Percentiles rank a stretch among this genome's conserved stretches.
Conservation (phyloP, 1,284 basidiomycete genomes). For the Leccinum subrobustum region DNA sequence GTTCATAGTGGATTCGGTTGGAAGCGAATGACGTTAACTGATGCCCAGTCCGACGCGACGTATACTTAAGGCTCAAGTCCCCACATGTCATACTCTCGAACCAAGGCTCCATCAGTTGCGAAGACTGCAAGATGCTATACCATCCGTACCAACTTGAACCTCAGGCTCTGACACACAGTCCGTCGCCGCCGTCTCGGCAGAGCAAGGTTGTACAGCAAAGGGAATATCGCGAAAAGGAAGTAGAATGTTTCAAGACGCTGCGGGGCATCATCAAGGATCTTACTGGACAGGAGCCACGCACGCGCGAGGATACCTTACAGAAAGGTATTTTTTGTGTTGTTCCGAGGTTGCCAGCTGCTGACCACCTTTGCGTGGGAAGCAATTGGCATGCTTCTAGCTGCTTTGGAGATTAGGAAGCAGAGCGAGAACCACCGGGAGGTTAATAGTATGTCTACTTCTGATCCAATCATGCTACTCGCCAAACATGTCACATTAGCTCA, state of each 20-base stretch:
- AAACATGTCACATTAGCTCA: not conserved
- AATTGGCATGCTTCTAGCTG: slow-evolving; percentile 6
- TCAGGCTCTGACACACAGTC: not conserved
- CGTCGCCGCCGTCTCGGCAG: slow-evolving; percentile 1
- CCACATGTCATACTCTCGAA: not conserved
- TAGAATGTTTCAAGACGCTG: slow-evolving; percentile 18
- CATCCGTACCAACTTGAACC: not conserved
- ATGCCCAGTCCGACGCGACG: not conserved
- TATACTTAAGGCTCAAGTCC: not conserved
- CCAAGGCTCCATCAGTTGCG: not conserved
- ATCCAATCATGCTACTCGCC: not conserved
- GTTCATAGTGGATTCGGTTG: not conserved
- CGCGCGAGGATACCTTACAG: slow-evolving; percentile 18
- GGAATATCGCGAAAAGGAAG: slow-evolving; percentile 26
- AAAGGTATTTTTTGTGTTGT: slow-evolving; percentile 15
- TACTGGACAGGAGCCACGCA: slow-evolving; percentile 16
- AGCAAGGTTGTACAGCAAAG: slow-evolving; percentile 16
- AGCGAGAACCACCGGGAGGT: not conserved
- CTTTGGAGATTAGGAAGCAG: not conserved
- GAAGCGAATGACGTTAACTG: not conserved
- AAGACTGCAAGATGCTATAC: slow-evolving; percentile 5
- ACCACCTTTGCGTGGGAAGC: slow-evolving; percentile 8
- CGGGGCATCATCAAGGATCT: slow-evolving; percentile 15
- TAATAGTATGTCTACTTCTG: not conserved
- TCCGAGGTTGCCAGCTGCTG: not conserved